Evolutionary conservation across 2,329 filamentous ascomycete genomes (phyloP).

Genomic region (Fusarium liriodendri): DNA sequence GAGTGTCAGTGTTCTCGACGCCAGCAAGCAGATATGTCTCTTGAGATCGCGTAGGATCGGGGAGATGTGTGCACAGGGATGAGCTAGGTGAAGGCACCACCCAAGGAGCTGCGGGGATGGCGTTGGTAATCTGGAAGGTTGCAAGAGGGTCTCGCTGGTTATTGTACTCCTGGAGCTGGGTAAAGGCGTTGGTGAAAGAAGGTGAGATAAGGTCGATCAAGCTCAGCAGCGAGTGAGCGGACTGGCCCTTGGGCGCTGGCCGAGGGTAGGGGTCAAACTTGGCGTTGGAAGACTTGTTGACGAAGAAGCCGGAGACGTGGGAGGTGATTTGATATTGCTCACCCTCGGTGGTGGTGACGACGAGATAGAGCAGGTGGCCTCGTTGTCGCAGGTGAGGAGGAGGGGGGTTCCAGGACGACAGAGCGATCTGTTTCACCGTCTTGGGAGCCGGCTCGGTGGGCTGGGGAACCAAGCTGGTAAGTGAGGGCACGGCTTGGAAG

Average conservation of each 20-base stretch:
- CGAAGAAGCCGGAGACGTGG: conserved; percentile 94
- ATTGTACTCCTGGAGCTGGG: conserved; percentile 84
- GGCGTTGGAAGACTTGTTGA: conserved; percentile 94
- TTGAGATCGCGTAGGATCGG: conserved; percentile 90
- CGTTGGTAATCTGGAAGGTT: conserved; percentile 95
- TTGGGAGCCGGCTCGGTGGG: conserved; percentile 78
- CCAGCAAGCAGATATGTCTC: conserved; percentile 92
- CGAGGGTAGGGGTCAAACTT: conserved; percentile 94
- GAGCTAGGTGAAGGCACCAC: conserved; percentile 78
- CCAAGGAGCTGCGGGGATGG: conserved; percentile 93
- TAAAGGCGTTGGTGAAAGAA: conserved; percentile 82
- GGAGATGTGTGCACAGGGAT: conserved; percentile 74
- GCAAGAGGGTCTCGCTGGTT: conserved; percentile 87
- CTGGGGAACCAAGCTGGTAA: conserved; percentile 78
- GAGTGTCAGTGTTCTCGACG: conserved; percentile 91
- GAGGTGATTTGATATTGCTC: conserved; percentile 95
- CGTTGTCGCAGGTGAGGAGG: conserved; percentile 91
- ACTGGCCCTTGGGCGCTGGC: conserved; percentile 79
- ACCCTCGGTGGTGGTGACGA: conserved; percentile 90
- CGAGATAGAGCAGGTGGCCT: conserved; percentile 91
- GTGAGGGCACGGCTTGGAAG: conserved; percentile 74
- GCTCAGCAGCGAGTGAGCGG: conserved; percentile 86
- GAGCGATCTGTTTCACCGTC: conserved; percentile 87
- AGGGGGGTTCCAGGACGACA: conserved; percentile 97
- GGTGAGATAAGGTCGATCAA: conserved; percentile 84